Conservation (phyloP, 805 yeast genomes). For the Wickerhamomyces bovis region DNA sequence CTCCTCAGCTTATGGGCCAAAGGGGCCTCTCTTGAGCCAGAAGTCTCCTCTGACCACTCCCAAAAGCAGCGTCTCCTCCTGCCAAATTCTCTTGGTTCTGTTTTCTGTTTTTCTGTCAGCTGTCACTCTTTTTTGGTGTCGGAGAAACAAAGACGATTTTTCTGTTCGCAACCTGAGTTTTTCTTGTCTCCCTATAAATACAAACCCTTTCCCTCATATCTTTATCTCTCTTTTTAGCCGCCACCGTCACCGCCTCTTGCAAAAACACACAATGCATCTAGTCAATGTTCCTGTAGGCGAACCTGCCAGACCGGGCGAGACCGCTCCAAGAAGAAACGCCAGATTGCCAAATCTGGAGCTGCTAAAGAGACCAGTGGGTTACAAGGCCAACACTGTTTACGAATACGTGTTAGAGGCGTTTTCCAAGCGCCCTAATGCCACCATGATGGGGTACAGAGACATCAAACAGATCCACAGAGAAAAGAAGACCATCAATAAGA, state of each 20-base stretch:
- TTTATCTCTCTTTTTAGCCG: not conserved
- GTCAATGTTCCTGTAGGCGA: constrained; percentile 59
- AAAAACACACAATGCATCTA: constrained; percentile 13
- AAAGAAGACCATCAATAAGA: constrained; percentile 63
- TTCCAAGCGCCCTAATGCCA: constrained; percentile 43
- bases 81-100: not conserved
- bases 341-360: constrained; percentile 40
- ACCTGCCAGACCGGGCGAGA: constrained; percentile 60
- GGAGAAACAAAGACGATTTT: not conserved
- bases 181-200: not conserved
- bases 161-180: not conserved
- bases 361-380: constrained; percentile 55
- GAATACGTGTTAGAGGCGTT: constrained; percentile 64
- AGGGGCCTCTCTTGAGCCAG: too few relatives aligned
- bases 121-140: not conserved
- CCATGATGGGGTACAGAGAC: constrained; percentile 75
- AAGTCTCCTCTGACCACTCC: too few relatives aligned
- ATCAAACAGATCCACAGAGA: constrained; percentile 70
- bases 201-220: not conserved
- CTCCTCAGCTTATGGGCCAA: too few relatives aligned
- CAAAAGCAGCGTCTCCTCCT: not conserved
- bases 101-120: too few relatives aligned
- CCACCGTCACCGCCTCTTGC: not conserved
- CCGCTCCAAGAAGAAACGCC: constrained; percentile 72
- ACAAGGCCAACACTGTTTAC: constrained; percentile 60